Evolutionary conservation across 768 basidiomycete genomes (phyloP).

Genomic region (Leccinum sublutescens): DNA sequence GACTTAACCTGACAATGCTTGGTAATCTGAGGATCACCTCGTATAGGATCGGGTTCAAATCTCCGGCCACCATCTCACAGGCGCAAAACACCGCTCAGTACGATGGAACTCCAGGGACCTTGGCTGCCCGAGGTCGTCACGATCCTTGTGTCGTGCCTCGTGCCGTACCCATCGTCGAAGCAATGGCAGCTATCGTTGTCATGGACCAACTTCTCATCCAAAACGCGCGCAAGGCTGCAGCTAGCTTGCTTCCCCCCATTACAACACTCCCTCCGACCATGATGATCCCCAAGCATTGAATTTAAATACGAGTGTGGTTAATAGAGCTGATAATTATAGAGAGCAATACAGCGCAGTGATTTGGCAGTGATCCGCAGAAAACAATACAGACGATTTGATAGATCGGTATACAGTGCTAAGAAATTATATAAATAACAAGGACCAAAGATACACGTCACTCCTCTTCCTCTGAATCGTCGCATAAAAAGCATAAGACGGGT

Average conservation of each 20-base stretch:
- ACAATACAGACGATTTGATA: slow-evolving; percentile 14
- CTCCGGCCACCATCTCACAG: slow-evolving; percentile 96
- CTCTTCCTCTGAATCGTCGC: slow-evolving; percentile 51
- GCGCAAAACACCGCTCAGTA: slow-evolving; percentile 89
- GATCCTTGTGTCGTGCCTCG: slow-evolving; percentile 98
- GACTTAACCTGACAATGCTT: neutral
- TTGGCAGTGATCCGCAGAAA: slow-evolving; percentile 8
- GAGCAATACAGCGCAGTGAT: slow-evolving; percentile 1
- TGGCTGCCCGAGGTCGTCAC: slow-evolving; percentile 92
- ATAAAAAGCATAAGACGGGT: slow-evolving; percentile 61
- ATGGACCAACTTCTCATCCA: slow-evolving; percentile 94
- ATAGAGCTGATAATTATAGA: neutral
- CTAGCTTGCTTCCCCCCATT: slow-evolving; percentile 76
- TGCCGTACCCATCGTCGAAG: slow-evolving; percentile 96
- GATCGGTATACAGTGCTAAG: neutral
- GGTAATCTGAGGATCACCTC: slow-evolving; percentile 11
- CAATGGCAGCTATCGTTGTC: slow-evolving; percentile 94
- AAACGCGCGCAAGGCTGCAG: slow-evolving; percentile 74
- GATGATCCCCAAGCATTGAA: slow-evolving; percentile 56
- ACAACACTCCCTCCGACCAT: slow-evolving; percentile 92
- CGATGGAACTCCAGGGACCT: slow-evolving; percentile 82
- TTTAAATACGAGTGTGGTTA: slow-evolving; percentile 4
- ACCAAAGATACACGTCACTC: slow-evolving; percentile 21
- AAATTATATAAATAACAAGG: neutral
- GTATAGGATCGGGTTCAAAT: slow-evolving; percentile 90